Base-by-base conservation (phyloP, 257 asterid species). In the Datura wrightii region DNA sequence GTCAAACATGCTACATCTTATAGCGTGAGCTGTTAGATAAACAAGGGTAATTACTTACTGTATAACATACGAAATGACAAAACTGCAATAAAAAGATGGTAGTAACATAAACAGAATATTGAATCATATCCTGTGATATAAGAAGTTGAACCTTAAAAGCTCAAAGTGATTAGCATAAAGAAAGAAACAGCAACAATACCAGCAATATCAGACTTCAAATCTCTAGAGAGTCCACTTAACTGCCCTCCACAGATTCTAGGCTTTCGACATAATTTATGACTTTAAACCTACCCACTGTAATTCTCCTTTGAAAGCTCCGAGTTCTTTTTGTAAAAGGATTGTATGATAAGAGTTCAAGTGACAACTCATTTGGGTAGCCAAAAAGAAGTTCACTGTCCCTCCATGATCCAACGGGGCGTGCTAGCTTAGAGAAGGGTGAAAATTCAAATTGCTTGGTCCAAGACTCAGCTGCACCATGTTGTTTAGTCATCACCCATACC, bases 321-420 rank as follows among this genome's bases (percentile, higher is more conserved):
- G 13, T 50, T 24, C 41, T 24, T 48, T 74, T 24, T 10, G 81
- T 48, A 24, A 6, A 48, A 24, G 44, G 60, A 74, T 74, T 74
- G 59, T 74, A 74, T 48, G 81, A 48, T 13, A 74, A 11, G 59
- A 74, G 44, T 48, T 74, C 81, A 74, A 6, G 81, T 11, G 81
- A 13, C 60, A 10, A 74, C n/a, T 10, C 60, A 74, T 11, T 6
- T 11, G 60, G 80, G 80, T 48, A 48, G 19, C 42, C 80, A 48
- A 74, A 74, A 48, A 74, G 42, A 6, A 74, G 58, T 48, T 74
- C 60, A 13, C 3, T 5, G 18, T 74, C 55, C 59, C 42, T 74
- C 80, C 80, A 74, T 48, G 81, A 74, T 74, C 81, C 81, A 74
- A 74, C 60, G 0, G 60, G 81, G 24, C 60, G 19, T 48, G 81